Percentiles rank a stretch among this genome's conserved stretches.
Conservation (phyloP, 768 basidiomycete species). For the Sporobolomyces phaffii region DNA sequence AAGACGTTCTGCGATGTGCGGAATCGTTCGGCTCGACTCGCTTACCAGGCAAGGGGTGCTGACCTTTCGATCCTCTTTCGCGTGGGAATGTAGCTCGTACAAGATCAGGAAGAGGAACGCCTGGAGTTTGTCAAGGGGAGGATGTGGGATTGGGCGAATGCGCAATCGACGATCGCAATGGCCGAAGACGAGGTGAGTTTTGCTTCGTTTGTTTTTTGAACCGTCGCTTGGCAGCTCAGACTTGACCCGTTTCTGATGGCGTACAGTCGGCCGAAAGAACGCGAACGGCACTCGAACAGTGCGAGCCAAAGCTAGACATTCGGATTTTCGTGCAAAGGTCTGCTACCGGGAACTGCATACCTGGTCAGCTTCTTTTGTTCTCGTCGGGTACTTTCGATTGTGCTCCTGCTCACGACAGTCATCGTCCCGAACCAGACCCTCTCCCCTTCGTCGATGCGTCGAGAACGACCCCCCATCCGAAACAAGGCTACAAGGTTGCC, state of each 20-base stretch:
- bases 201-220: neutral
- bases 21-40: no score
- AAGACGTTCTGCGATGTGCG: conserved; percentile 84
- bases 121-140: conserved; percentile 90
- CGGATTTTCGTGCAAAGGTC: conserved; percentile 81
- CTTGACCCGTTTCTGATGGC: no score
- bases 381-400: no score
- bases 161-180: conserved; percentile 91
- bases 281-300: conserved; percentile 74
- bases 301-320: conserved; percentile 82
- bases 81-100: conserved; percentile 54
- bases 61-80: no score
- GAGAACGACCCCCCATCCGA: conserved; percentile 44
- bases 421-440: conserved; percentile 54
- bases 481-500: conserved; percentile 41
- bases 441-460: conserved; percentile 76
- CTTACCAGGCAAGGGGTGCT: no score
- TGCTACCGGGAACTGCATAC: conserved; percentile 80
- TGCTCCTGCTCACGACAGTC: neutral
- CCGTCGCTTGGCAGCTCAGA: no score
- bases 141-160: conserved; percentile 93
- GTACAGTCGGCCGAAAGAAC: conserved; percentile 91
- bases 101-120: conserved; percentile 93
- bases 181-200: conserved; percentile 78
- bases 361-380: no score